Evolutionary conservation across 2,329 filamentous ascomycete genomes (phyloP), one percentile per base, ranked within the genome.

Genomic region (Exophiala spinifera): DNA sequence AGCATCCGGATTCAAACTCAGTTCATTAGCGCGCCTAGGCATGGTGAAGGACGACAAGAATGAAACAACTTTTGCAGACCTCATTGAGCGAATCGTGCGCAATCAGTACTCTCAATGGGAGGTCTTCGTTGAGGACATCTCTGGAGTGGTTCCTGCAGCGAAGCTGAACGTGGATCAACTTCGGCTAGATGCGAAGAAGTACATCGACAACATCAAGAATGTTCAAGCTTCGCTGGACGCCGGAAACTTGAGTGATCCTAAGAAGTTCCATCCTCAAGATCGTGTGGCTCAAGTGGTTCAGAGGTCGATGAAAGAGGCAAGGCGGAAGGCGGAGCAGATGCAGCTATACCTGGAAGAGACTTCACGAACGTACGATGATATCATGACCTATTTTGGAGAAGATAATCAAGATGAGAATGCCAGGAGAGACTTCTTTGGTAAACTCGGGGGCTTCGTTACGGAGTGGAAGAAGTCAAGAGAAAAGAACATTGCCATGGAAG

Each of bases 31-130:
- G 23, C 85, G 94, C 51, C 78, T 99, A 51, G 91, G 88, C 57
- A 97, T 99, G 91, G 89, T 97, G 67, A 99, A 99, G 76, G 94
- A 99, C 69, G 91, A 96, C 76, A 96, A 96, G 80, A 99, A 99
- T 72, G 88, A 97, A 72, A 92, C 90, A 1, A 96, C 91, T 0
- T 87, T 99, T 68, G 91, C 92, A 53, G 94, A 99, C 72, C 82
- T 97, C 40, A 91, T 99, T 40, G 94, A 99, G 73, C 88, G 92
- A 63, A 96, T 96, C 63, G 92, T 97, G 54, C 88, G 94, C 61
- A 94, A 90, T 68, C 92, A 97, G 69, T 99, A 97, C 63, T 88
- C 92, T 2, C 89, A 96, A 71, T 97, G 91, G 89, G 91, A 96
- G 72, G 80, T 80, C 31, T 97, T 97, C 71, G 78, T 84, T 15